Evolutionary conservation across 1,139 yeast genomes (phyloP).

Genomic region (Candida sanyaensis): DNA sequence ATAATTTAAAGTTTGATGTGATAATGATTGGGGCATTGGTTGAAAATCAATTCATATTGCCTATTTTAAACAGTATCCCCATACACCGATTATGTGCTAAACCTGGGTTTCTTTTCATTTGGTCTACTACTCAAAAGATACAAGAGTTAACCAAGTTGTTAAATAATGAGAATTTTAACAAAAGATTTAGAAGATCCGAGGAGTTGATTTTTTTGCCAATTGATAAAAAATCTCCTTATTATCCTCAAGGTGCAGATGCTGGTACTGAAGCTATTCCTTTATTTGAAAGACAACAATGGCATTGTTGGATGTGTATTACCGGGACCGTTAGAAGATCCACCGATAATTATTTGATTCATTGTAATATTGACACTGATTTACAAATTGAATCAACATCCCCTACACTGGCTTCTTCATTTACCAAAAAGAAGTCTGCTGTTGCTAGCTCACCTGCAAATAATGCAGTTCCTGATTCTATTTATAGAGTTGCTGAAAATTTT

Average conservation of each 20-base stretch:
- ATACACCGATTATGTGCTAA: constrained; percentile 72
- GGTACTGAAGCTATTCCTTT: constrained; percentile 20
- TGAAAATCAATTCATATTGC: constrained; percentile 66
- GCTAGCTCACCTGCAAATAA: constrained; percentile 14
- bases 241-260: constrained; percentile 33
- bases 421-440: constrained; percentile 5
- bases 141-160: constrained; percentile 59
- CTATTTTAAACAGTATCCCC: constrained; percentile 64
- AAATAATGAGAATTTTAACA: constrained; percentile 63
- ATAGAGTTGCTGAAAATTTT: constrained; percentile 87
- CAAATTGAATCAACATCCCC: constrained; percentile 48
- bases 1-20: constrained; percentile 74
- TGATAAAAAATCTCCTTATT: constrained; percentile 58
- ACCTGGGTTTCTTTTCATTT: constrained; percentile 83
- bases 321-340: constrained; percentile 88
- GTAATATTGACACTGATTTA: constrained; percentile 89
- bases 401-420: no score
- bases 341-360: constrained; percentile 83
- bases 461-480: constrained; percentile 73
- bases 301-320: constrained; percentile 96
- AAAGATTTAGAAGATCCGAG: constrained; percentile 84
- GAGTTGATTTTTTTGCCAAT: constrained; percentile 74
- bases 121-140: constrained; percentile 80
- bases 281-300: constrained; percentile 70
- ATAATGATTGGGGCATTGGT: constrained; percentile 88